Evolutionary conservation across 148 eudicot species (phyloP).

Genomic region (Bassia scoparia): DNA sequence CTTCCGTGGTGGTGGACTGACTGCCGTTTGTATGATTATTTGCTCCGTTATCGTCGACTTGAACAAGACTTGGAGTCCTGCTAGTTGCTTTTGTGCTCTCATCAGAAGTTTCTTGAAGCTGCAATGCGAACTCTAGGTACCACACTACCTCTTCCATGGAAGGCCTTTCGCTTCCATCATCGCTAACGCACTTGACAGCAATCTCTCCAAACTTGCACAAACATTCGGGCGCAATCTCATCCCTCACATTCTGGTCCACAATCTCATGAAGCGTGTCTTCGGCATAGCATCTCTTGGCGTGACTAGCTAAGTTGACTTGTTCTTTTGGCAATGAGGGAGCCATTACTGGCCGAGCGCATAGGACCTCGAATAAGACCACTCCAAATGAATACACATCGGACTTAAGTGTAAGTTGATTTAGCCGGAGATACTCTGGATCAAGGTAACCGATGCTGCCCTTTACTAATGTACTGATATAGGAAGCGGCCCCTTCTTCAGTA

Average conservation of each 20-base stretch:
- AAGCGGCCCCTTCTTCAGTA: not conserved
- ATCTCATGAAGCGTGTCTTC: slow-evolving; percentile 28
- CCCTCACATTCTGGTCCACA: slow-evolving; percentile 30
- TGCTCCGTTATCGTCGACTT: not conserved
- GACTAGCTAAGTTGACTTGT: slow-evolving; percentile 36
- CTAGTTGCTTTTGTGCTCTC: not conserved
- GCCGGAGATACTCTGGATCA: slow-evolving; percentile 37
- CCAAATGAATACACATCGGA: slow-evolving; percentile 48
- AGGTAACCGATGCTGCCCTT: slow-evolving; percentile 43
- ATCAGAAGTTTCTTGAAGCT: slow-evolving; percentile 31
- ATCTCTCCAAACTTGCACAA: slow-evolving; percentile 31
- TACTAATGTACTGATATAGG: slow-evolving; percentile 39
- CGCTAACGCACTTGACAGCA: slow-evolving; percentile 26
- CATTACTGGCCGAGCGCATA: slow-evolving; percentile 34
- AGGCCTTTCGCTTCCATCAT: slow-evolving; percentile 28
- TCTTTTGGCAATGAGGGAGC: slow-evolving; percentile 12
- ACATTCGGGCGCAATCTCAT: slow-evolving; percentile 30
- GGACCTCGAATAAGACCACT: slow-evolving; percentile 40
- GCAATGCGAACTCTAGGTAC: slow-evolving; percentile 36
- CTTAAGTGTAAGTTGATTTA: slow-evolving; percentile 32
- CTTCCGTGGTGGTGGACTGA: not conserved
- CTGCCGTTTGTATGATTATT: not conserved
- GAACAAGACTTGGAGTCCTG: not conserved
- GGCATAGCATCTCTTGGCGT: slow-evolving; percentile 19
- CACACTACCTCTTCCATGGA: slow-evolving; percentile 38